Evolutionary conservation across 2,329 filamentous ascomycete species (phyloP), one percentile per base, ranked within the genome.

Genomic region (Diplocarpon mali): DNA sequence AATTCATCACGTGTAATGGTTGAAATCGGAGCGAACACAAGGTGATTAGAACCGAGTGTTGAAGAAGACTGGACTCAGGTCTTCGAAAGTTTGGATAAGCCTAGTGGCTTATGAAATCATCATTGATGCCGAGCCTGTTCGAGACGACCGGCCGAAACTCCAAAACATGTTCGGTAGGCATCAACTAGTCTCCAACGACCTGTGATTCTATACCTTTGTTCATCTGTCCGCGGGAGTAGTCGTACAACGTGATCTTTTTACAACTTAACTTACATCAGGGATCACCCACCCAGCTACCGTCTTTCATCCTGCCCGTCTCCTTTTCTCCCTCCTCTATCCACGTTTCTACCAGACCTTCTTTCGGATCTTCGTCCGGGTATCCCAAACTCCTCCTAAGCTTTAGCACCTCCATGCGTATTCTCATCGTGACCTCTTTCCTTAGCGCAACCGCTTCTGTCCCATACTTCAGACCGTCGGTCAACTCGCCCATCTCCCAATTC

Each of bases 331-430:
- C 30, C 76, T 66, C 66, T 2, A 74, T 69, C 82, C 86, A 96
- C 1, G 88, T 95, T 64, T 90, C 85, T 0, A 84, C 86, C 24
- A 89, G 65, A 8, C 79, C 83, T 38, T 80, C 74, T 53, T 83
- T 80, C 0, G 84, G 80, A 55, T 94, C 85, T 54, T 93, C 83
- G 48, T 94, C 87, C 1, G 83, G 75, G 50, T 60, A 60, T 17
- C 88, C 89, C 46, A 83, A 67, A 36, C 72, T 72, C 52, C 76
- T 71, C 50, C 90, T 74, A 16, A 96, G 72, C 57, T 86, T 85
- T 41, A 90, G 65, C 2, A 98, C 82, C 61, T 93, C 83, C 44
- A 83, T 73, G 39, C 92, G 73, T 29, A 96, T 77, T 47, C 81
- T 74, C 62, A 73, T 72, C 2, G 90, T 87, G 39, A 90, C 86